Percentiles rank a stretch among this genome's conserved stretches.
These are phyloP conservation scores for Phytophthora cryptogea DNA, from an alignment of 352 stramenopile genomes.

Conservation along the genomic window DNA sequence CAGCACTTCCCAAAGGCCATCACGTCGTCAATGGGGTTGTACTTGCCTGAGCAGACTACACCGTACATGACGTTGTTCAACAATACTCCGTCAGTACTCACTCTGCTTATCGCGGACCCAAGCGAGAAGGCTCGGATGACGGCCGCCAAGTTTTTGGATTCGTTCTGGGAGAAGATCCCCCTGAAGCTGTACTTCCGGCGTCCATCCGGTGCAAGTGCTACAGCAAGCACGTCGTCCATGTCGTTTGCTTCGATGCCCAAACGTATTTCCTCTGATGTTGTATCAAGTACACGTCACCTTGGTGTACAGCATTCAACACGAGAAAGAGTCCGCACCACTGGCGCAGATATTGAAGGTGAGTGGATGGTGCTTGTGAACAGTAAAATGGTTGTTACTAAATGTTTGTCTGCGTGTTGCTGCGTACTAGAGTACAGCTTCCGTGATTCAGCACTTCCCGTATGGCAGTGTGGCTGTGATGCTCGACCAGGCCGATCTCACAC, in stretches of 20 bases:
- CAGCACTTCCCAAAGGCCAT: conserved; percentile 71
- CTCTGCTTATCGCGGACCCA: conserved; percentile 74
- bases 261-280: conserved; percentile 80
- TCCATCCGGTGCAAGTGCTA: conserved; percentile 37
- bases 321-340: conserved; percentile 62
- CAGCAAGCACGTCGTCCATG: conserved; percentile 45
- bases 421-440: conserved; percentile 59
- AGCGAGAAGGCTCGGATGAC: conserved; percentile 75
- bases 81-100: conserved; percentile 75
- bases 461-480: conserved; percentile 55
- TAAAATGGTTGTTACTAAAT: conserved; percentile 2
- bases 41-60: conserved; percentile 81
- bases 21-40: conserved; percentile 79
- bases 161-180: conserved; percentile 82
- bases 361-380: conserved; percentile 1
- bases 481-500: conserved; percentile 55
- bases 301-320: conserved; percentile 83
- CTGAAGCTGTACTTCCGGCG: conserved; percentile 83
- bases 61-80: conserved; percentile 86
- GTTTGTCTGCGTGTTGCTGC: not conserved
- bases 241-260: conserved; percentile 88
- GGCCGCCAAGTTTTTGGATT: conserved; percentile 82
- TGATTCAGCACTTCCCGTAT: conserved; percentile 85
- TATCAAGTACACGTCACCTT: conserved; percentile 85
- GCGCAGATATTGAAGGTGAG: conserved; percentile 76